Percentiles rank a stretch among this genome's conserved stretches.
phyloP scores from a whole-genome alignment of 108 stramenopile species.

The Conticribra guillardii region DNA sequence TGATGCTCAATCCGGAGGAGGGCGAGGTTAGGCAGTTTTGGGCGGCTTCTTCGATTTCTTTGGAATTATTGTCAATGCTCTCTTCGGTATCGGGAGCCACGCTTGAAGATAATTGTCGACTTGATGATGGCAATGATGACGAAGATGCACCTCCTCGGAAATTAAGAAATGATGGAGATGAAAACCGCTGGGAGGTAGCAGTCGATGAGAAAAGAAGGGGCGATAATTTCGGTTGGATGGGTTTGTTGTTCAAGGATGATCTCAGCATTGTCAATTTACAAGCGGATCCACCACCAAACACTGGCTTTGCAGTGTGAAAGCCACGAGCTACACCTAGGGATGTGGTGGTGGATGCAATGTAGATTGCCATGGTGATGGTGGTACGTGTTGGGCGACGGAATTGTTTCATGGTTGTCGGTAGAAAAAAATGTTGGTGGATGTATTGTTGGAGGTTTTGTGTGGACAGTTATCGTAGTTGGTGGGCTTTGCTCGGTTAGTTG shows the following conservation, averaged over 20 bases:
- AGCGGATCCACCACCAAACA: slow-evolving; percentile 8
- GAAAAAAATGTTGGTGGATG: not conserved
- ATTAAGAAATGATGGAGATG: slow-evolving; percentile 1
- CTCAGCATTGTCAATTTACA: no score
- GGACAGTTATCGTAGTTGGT: no score
- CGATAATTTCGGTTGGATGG: not conserved
- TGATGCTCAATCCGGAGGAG: slow-evolving; percentile 22
- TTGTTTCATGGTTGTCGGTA: slow-evolving; percentile 27
- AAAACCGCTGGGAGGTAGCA: not conserved
- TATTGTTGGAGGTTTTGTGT: not conserved
- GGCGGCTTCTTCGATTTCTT: slow-evolving; percentile 36
- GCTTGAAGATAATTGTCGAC: slow-evolving; percentile 1
- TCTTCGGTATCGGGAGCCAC: slow-evolving; percentile 8
- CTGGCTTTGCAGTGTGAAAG: slow-evolving; percentile 16
- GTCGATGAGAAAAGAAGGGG: not conserved
- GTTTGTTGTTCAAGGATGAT: not conserved
- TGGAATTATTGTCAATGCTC: slow-evolving; percentile 9
- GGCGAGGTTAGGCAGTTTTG: slow-evolving; percentile 8
- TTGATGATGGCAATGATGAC: slow-evolving; percentile 9
- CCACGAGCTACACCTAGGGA: slow-evolving; percentile 35
- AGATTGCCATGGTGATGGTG: slow-evolving; percentile 35
- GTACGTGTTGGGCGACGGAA: not conserved
- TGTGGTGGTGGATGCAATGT: slow-evolving; percentile 20
- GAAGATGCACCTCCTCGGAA: slow-evolving; percentile 3
- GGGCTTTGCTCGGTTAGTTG: no score